Evolutionary conservation across 441 rosid genomes (phyloP).

Genomic region (Croton laevigatus): DNA sequence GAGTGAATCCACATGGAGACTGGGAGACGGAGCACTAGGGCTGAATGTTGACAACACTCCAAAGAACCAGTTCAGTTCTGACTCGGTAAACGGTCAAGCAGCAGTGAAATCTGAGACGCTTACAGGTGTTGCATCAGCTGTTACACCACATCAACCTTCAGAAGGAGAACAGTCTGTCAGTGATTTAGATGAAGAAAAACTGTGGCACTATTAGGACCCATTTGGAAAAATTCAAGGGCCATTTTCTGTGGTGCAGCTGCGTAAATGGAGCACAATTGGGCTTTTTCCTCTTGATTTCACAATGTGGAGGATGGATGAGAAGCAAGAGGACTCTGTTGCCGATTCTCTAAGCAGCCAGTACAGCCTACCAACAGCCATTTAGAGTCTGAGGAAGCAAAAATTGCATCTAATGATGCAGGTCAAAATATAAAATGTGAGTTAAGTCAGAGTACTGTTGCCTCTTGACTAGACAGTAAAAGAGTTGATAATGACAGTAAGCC

Average conservation of each 20-base stretch:
- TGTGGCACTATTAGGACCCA: slow-evolving; percentile 95
- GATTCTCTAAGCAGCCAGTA: slow-evolving; percentile 28
- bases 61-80: slow-evolving; percentile 35
- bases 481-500: slow-evolving; percentile 45
- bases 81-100: slow-evolving; percentile 25
- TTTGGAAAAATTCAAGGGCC: slow-evolving; percentile 88
- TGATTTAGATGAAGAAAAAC: slow-evolving; percentile 47
- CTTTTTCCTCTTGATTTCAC: slow-evolving; percentile 69
- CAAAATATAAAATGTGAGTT: slow-evolving; percentile 25
- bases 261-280: slow-evolving; percentile 70
- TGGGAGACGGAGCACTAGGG: slow-evolving; percentile 29
- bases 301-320: slow-evolving; percentile 75
- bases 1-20: slow-evolving; percentile 29
- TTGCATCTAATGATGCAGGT: slow-evolving; percentile 31
- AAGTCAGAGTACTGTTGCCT: slow-evolving; percentile 30
- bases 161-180: slow-evolving; percentile 38
- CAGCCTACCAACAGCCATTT: slow-evolving; percentile 24
- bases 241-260: slow-evolving; percentile 66
- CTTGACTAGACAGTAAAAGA: slow-evolving; percentile 32
- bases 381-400: slow-evolving; percentile 31
- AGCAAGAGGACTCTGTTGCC: slow-evolving; percentile 60
- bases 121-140: slow-evolving; percentile 35
- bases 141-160: slow-evolving; percentile 36
- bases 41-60: slow-evolving; percentile 27
- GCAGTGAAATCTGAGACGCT: slow-evolving; percentile 28